Conservation (phyloP, 2,329 filamentous ascomycete species). For the Macrophomina pseudophaseolina region DNA sequence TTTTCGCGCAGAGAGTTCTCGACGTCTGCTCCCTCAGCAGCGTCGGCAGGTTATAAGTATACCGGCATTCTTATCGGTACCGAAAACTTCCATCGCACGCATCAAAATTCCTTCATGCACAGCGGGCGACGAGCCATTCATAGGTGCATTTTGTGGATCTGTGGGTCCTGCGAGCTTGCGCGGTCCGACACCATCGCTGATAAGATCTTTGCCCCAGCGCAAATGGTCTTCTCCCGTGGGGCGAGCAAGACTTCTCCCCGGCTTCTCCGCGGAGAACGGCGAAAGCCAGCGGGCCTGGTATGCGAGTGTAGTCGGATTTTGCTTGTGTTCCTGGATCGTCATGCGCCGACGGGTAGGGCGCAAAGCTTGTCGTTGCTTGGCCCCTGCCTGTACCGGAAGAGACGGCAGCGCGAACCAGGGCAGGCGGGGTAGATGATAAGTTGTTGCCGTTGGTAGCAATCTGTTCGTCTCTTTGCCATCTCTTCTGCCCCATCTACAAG, state of each 20-base stretch:
- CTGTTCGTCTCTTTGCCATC: no score
- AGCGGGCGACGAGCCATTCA: not conserved
- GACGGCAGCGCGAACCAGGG: not conserved
- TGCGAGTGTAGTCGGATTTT: not conserved
- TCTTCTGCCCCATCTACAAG: no score
- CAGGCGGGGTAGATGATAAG: not conserved
- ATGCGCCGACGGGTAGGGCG: constrained; percentile 9
- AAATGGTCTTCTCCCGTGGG: not conserved
- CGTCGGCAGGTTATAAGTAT: no score
- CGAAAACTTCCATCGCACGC: not conserved
- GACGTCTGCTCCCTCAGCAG: no score
- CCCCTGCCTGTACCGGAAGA: constrained; percentile 2
- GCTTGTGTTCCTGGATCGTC: not conserved
- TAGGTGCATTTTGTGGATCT: constrained; percentile 1
- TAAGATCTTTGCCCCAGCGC: not conserved
- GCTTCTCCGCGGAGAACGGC: constrained; percentile 6
- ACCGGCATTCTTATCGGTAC: not conserved
- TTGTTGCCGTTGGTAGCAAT: not conserved
- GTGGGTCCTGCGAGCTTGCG: constrained; percentile 9
- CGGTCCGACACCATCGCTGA: constrained; percentile 14
- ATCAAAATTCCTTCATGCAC: not conserved
- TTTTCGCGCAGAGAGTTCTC: not conserved
- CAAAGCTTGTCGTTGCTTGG: constrained; percentile 21
- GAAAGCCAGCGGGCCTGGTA: not conserved
- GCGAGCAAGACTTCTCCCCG: constrained; percentile 1